Conservation (phyloP, 2,329 filamentous ascomycete species). For the Pseudocercospora pini-densiflorae region DNA sequence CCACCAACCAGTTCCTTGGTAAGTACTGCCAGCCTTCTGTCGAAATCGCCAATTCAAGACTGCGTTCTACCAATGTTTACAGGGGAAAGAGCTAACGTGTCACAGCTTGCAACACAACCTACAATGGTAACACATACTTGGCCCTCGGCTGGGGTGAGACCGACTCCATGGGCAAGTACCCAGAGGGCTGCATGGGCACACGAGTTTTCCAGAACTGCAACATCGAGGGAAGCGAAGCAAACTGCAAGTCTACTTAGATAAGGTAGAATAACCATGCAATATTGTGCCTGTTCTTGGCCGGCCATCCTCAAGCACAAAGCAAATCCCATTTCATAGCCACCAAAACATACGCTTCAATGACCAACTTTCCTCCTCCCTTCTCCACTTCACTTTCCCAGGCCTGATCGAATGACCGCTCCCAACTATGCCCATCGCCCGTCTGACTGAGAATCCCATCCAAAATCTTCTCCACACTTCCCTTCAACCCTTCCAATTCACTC, state of each 20-base stretch:
- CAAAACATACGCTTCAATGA: constrained; percentile 18
- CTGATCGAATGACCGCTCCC: constrained; percentile 15
- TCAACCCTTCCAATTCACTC: constrained; percentile 8
- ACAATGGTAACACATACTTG: constrained; percentile 16
- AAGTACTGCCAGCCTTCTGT: background rate
- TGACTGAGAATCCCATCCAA: constrained; percentile 13
- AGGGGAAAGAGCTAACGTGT: background rate
- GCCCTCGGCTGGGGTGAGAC: constrained; percentile 9
- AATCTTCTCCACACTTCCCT: constrained; percentile 16
- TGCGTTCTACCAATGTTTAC: background rate
- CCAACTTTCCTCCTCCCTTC: constrained; percentile 5
- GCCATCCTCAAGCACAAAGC: constrained; percentile 17
- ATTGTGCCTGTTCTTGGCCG: too few species aligned
- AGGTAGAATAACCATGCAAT: background rate
- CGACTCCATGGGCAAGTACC: background rate
- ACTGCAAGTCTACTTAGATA: background rate
- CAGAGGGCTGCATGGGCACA: constrained; percentile 16
- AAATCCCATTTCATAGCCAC: constrained; percentile 19
- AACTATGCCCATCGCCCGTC: constrained; percentile 17
- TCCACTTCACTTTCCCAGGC: constrained; percentile 19
- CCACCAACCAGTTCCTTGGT: constrained; percentile 16
- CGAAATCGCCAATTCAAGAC: background rate
- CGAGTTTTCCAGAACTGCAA: constrained; percentile 17
- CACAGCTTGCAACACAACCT: constrained; percentile 19
- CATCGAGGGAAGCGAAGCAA: constrained; percentile 12